Evolutionary conservation across 2,329 filamentous ascomycete species (phyloP).

Genomic region (Fonsecaea erecta): DNA sequence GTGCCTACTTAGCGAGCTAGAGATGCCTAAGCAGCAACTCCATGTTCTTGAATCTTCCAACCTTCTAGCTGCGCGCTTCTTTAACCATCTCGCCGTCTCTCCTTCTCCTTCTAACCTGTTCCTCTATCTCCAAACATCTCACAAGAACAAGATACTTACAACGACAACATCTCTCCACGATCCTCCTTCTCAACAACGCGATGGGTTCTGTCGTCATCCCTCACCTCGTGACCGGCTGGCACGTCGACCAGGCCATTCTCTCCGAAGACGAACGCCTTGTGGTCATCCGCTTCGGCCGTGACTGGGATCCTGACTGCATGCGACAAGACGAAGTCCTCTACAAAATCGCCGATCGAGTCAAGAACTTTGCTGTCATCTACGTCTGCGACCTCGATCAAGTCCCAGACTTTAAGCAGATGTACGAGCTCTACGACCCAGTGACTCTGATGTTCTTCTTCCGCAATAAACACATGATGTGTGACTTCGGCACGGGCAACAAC

Average conservation of each 20-base stretch:
- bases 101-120: not conserved
- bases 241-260: constrained; percentile 95
- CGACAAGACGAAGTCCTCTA: constrained; percentile 91
- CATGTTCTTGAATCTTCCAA: constrained; percentile 17
- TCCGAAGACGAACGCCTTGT: constrained; percentile 90
- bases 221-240: constrained; percentile 90
- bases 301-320: constrained; percentile 71
- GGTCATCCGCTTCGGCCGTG: constrained; percentile 89
- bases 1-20: too few species aligned
- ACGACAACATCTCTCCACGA: not conserved
- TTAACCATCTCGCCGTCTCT: constrained; percentile 1
- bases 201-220: constrained; percentile 61
- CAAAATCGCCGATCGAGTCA: constrained; percentile 89
- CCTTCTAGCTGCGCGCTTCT: not conserved
- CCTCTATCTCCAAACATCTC: not conserved
- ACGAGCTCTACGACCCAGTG: constrained; percentile 86
- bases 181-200: not conserved
- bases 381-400: constrained; percentile 91
- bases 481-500: constrained; percentile 97
- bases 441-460: constrained; percentile 98
- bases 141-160: not conserved
- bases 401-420: constrained; percentile 95
- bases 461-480: constrained; percentile 80
- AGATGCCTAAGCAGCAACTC: too few species aligned
- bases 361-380: constrained; percentile 92